A percentile compares a stretch with the other conserved stretches of the same genome.
These are phyloP conservation scores for Decorospora gaudefroyi DNA, from an alignment of 2,329 filamentous ascomycete genomes.

Conservation along the genomic window DNA sequence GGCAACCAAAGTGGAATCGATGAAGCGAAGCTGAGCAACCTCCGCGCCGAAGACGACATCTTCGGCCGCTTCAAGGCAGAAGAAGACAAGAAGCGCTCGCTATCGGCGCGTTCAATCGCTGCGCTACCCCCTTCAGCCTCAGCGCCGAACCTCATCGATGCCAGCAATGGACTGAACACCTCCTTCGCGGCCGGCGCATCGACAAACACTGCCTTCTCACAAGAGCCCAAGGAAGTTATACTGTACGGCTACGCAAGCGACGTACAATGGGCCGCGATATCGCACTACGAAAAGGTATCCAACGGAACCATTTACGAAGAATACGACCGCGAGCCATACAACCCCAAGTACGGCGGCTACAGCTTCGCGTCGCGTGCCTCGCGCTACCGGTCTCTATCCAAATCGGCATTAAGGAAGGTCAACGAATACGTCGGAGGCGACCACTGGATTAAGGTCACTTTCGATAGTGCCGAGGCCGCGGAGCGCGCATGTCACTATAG, in stretches of 20 bases:
- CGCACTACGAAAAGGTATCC: slow-evolving; percentile 84
- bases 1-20: slow-evolving; percentile 64
- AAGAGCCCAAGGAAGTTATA: slow-evolving; percentile 75
- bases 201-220: slow-evolving; percentile 48
- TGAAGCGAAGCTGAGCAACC: slow-evolving; percentile 51
- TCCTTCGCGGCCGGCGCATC: slow-evolving; percentile 36
- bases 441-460: slow-evolving; percentile 77
- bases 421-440: slow-evolving; percentile 80
- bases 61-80: slow-evolving; percentile 47
- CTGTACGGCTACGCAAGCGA: slow-evolving; percentile 79
- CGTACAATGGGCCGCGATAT: slow-evolving; percentile 78
- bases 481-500: slow-evolving; percentile 55
- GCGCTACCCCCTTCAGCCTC: slow-evolving; percentile 39
- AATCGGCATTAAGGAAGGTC: slow-evolving; percentile 76
- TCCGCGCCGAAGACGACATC: slow-evolving; percentile 54
- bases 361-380: slow-evolving; percentile 72
- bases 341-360: slow-evolving; percentile 72
- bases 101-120: slow-evolving; percentile 28
- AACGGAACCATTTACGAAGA: slow-evolving; percentile 84
- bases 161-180: slow-evolving; percentile 27
- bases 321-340: slow-evolving; percentile 83
- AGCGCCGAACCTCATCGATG: slow-evolving; percentile 41
- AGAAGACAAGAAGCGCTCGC: slow-evolving; percentile 36
- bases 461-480: slow-evolving; percentile 55
- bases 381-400: slow-evolving; percentile 68